Evolutionary conservation across 2,329 filamentous ascomycete species (phyloP).

Genomic region (Mycogone perniciosa): DNA sequence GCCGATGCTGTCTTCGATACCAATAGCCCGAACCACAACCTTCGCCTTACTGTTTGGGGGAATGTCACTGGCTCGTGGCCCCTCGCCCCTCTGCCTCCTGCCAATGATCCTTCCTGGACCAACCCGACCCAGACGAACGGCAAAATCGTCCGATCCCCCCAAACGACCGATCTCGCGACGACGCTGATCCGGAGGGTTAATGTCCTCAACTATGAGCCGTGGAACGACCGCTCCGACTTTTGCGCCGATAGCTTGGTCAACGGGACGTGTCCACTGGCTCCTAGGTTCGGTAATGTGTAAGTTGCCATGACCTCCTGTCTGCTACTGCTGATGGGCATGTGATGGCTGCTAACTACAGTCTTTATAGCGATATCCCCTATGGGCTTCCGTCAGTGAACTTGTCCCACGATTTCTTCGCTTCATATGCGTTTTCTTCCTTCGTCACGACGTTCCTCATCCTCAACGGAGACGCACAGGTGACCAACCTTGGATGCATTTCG

Average conservation of each 20-base stretch:
- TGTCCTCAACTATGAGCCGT: conserved; percentile 72
- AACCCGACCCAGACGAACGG: conserved; percentile 56
- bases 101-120: conserved; percentile 54
- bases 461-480: conserved; percentile 60
- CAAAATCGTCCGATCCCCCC: conserved; percentile 67
- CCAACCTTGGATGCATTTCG: conserved; percentile 71
- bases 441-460: conserved; percentile 65
- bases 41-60: conserved; percentile 78
- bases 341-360: background rate
- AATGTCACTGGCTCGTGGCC: conserved; percentile 75
- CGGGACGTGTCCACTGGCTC: conserved; percentile 66
- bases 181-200: conserved; percentile 68
- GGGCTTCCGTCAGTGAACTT: conserved; percentile 67
- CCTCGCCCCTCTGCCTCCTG: conserved; percentile 51
- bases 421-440: conserved; percentile 81
- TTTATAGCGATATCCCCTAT: conserved; percentile 30
- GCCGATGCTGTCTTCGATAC: conserved; percentile 70
- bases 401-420: conserved; percentile 67
- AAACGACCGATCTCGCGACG: conserved; percentile 47
- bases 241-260: conserved; percentile 57
- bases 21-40: conserved; percentile 50
- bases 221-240: conserved; percentile 51
- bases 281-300: conserved; percentile 53
- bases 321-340: background rate
- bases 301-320: conserved; percentile 15